Percentiles rank a stretch among this genome's conserved stretches.
phyloP scores from a whole-genome alignment of 345 rosid species.

The Eucalyptus victrix region DNA sequence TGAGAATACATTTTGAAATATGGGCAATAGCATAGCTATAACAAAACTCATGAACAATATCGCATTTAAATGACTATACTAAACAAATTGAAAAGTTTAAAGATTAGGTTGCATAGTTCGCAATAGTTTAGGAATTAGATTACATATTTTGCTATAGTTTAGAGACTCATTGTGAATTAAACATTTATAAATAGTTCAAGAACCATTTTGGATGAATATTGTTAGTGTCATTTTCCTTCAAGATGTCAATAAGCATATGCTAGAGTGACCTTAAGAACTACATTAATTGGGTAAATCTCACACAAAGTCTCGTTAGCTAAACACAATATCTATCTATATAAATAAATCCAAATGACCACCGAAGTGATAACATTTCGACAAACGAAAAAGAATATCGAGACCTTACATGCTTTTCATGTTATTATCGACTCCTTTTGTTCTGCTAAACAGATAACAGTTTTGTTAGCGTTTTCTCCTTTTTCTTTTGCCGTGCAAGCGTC shows the following conservation, averaged over 20 bases:
- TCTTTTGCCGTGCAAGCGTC: background rate
- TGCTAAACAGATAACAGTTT: background rate
- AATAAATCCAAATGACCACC: background rate
- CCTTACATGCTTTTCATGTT: background rate
- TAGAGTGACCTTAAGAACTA: background rate
- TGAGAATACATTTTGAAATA: background rate
- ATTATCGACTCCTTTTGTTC: background rate
- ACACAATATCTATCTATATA: background rate
- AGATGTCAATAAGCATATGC: rapidly evolving
- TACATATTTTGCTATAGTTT: background rate
- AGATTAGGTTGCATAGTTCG: background rate
- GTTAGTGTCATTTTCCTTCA: background rate
- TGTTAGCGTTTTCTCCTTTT: background rate
- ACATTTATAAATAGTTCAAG: background rate
- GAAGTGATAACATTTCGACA: background rate
- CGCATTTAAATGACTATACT: rapidly evolving
- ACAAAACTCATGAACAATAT: background rate
- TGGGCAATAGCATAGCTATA: background rate
- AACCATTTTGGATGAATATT: rapidly evolving
- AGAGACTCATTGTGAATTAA: too few species aligned
- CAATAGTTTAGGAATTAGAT: rapidly evolving
- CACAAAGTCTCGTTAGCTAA: background rate
- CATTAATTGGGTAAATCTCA: background rate
- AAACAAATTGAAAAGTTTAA: background rate
- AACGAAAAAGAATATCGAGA: background rate